phyloP scores from a whole-genome alignment of 2,329 filamentous ascomycete species.

The Cercospora sp. region DNA sequence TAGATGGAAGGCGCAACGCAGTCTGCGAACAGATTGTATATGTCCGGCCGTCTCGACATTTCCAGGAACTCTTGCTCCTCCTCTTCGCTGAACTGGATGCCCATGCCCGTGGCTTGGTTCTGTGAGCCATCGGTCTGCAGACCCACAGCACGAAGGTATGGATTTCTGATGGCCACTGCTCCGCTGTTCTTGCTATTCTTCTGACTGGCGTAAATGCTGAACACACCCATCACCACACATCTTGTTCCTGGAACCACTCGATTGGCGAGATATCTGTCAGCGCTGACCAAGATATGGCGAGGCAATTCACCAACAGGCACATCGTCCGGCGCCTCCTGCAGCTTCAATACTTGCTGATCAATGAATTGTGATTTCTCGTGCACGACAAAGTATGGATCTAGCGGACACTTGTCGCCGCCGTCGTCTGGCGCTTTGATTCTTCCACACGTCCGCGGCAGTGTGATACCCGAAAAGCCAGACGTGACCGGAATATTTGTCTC shows the following conservation, averaged over 20 bases:
- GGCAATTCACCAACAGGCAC: conserved; percentile 96
- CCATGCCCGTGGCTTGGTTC: conserved; percentile 70
- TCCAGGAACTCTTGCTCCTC: conserved; percentile 96
- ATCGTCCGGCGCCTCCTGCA: conserved; percentile 96
- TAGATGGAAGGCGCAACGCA: conserved; percentile 98
- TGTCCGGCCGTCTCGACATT: conserved; percentile 82
- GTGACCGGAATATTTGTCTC: conserved; percentile 69
- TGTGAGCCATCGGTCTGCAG: conserved; percentile 90
- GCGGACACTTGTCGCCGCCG: conserved; percentile 75
- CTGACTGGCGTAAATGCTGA: conserved; percentile 87
- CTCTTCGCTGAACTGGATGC: conserved; percentile 82
- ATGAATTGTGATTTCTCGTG: conserved; percentile 95
- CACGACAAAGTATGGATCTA: conserved; percentile 94
- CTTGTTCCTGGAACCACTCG: conserved; percentile 91
- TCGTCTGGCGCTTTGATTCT: conserved; percentile 51
- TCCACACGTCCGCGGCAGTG: conserved; percentile 76
- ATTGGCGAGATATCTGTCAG: conserved; percentile 94
- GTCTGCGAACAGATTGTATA: conserved; percentile 86
- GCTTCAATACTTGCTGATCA: conserved; percentile 96
- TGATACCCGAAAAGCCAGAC: conserved; percentile 84
- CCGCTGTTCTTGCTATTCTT: conserved; percentile 80
- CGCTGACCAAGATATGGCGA: conserved; percentile 89
- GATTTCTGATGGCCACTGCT: conserved; percentile 92
- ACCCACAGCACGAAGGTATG: conserved; percentile 88
- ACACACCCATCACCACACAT: conserved; percentile 94